Evolutionary conservation across 164 flowering plant genomes (phyloP), one percentile per base, ranked within the genome.

Genomic region (Warburgia ugandensis): DNA sequence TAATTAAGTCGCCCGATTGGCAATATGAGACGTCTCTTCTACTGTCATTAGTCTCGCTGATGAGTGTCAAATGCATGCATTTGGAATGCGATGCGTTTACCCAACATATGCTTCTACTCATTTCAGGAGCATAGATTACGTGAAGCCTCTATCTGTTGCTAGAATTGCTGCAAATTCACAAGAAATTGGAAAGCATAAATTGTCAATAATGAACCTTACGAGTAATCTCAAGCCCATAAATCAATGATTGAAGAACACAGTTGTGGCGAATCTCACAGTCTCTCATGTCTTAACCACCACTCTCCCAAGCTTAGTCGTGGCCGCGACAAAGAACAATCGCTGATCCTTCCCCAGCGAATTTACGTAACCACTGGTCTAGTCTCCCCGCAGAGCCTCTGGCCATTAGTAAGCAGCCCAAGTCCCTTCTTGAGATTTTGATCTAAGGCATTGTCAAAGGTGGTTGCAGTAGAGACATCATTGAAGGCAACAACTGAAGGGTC

Each of bases 401-500:
- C 95, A 9, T 86, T 69, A 26, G 59, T 49, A 43, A 86, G 53
- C 6, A 86, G 59, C 29, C 89, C 95, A 53, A 79, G 53, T 3
- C 92, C 89, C 58, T 65, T 78, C 1, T 60, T 67, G 45, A 84
- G 57, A 45, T 86, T 86, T 59, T 72, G 65, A 55, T 59, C 84
- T 52, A 81, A 86, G 40, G 62, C 22, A 44, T 86, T 84, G 54
- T 86, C 95, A 64, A 86, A 86, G 49, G 62, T 69, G 62, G 62
- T 71, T 0, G 95, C 89, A 0, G 81, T 79, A 70, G 81, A 77
- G 0, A 81, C 50, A 47, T 86, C 95, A 41, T 83, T 83, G 64
- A 77, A 71, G 14, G 78, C 84, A 0, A 83, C 80, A 16, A 86
- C 26, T 0, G 78, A 68, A 0, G 95, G 88, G 45, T 83, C 65